Evolutionary conservation across 768 basidiomycete genomes (phyloP).

Genomic region (Boletus bicolor): DNA sequence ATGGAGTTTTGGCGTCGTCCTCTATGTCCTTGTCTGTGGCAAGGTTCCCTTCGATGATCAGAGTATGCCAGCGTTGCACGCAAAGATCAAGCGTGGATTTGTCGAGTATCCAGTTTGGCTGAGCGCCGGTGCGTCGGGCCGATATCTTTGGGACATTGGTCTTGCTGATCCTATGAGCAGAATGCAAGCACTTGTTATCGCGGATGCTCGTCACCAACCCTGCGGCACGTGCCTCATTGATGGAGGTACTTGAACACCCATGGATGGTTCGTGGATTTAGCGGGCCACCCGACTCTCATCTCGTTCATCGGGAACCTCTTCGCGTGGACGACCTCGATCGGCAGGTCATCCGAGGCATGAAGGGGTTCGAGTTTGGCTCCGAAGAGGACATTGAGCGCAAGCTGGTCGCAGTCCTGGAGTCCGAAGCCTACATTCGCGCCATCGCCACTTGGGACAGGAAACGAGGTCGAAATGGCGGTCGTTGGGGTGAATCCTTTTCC

Average conservation of each 20-base stretch:
- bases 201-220: conserved; percentile 98
- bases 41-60: conserved; percentile 99
- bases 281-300: conserved; percentile 76
- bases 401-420: conserved; percentile 68
- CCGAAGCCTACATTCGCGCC: conserved; percentile 71
- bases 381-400: conserved; percentile 81
- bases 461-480: conserved; percentile 43
- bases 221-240: conserved; percentile 71
- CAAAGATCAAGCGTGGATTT: conserved; percentile 96
- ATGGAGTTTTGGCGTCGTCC: conserved; percentile 98
- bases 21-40: conserved; percentile 96
- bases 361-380: conserved; percentile 93
- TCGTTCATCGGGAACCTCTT: conserved; percentile 86
- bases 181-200: conserved; percentile 91
- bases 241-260: conserved; percentile 83
- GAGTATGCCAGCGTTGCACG: conserved; percentile 98
- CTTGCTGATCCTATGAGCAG: conserved; percentile 39
- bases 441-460: conserved; percentile 79
- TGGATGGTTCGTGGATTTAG: conserved; percentile 91
- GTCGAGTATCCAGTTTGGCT: conserved; percentile 99
- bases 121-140: conserved; percentile 67
- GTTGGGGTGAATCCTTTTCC: conserved; percentile 55
- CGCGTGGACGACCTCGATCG: conserved; percentile 85
- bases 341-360: conserved; percentile 85
- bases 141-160: not conserved